Evolutionary conservation across 306 rosid genomes (phyloP), one percentile per base, ranked within the genome.

Genomic region (Luffa aegyptiaca): DNA sequence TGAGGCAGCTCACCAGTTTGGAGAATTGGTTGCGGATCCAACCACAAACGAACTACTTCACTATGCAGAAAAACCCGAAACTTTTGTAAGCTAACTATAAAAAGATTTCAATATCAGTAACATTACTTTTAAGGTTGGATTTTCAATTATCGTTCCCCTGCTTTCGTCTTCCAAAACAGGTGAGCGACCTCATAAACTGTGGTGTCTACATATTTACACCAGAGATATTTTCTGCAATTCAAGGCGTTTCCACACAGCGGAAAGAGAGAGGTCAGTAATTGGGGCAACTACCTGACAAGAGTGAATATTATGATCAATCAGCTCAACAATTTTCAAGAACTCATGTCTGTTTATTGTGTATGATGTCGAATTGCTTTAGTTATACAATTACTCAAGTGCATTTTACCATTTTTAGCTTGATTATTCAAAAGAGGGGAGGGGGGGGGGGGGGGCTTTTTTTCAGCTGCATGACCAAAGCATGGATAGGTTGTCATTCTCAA

Each of bases 41-140:
- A 56, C 72, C 79, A 90, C 98, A 80, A 89, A 93, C 44, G 99
- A 95, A 81, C 88, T 95, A 56, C 84, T 95, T 89, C 99, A 95
- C 86, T 95, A 95, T 85, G 92, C 97, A 4, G 99, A 95, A 84
- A 95, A 88, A 81, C 99, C 99, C 8, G 99, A 95, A 81, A 95
- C 97, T 76, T 95, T 95, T 85, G 99, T 95, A 90, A n/a, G 97
- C 76, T 18, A 68, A 41, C 62, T 20, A 35, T n/a, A 10, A 31
- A 73, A 42, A 49, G 6, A 55, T 33, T 78, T 80, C 68, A 42
- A 70, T 52, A 71, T 80, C 65, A 78, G 74, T 68, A 49, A 16
- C 61, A 26, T 13, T 14, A 10, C 59, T 48, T 8, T 48, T 14
- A 6, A 1, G 42, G 8, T 49, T 16, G 44, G 5, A 8, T 48